A percentile compares a stretch with the other conserved stretches of the same genome.
Evolutionary conservation across 2,329 filamentous ascomycete species (phyloP).

Genomic region (Epichloe sylvatica): DNA sequence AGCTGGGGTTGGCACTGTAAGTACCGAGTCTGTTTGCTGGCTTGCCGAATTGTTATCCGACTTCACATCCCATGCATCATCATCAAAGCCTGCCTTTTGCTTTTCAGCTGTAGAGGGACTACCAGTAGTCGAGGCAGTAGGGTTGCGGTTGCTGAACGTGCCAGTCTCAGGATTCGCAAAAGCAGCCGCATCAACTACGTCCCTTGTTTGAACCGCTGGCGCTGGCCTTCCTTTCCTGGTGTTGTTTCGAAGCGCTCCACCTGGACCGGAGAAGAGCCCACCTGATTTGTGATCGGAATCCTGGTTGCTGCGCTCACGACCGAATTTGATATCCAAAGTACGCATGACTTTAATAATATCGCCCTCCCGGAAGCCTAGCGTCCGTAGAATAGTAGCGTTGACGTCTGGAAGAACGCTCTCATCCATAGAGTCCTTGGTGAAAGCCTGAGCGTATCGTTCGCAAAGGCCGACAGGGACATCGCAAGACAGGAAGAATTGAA

Average conservation of each 20-base stretch:
- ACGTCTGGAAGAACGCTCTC: slow-evolving; percentile 87
- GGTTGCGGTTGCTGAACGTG: slow-evolving; percentile 10
- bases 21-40: slow-evolving; percentile 31
- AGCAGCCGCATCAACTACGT: slow-evolving; percentile 75
- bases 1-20: slow-evolving; percentile 9
- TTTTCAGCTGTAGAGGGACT: slow-evolving; percentile 15
- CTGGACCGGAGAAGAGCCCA: slow-evolving; percentile 82
- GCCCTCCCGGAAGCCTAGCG: slow-evolving; percentile 84
- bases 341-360: slow-evolving; percentile 96
- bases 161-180: slow-evolving; percentile 48
- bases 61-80: slow-evolving; percentile 95
- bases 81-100: slow-evolving; percentile 60
- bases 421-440: slow-evolving; percentile 86
- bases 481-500: slow-evolving; percentile 90
- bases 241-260: slow-evolving; percentile 85
- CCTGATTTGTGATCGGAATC: slow-evolving; percentile 45
- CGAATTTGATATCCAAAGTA: slow-evolving; percentile 66
- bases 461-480: slow-evolving; percentile 87
- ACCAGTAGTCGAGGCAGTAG: slow-evolving; percentile 11
- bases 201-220: slow-evolving; percentile 71
- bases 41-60: slow-evolving; percentile 33
- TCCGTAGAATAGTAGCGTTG: slow-evolving; percentile 66
- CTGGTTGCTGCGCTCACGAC: slow-evolving; percentile 41
- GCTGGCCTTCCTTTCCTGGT: slow-evolving; percentile 83
- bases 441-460: slow-evolving; percentile 84